Base-by-base conservation (phyloP, 306 rosid species). In the Acacia crassicarpa region DNA sequence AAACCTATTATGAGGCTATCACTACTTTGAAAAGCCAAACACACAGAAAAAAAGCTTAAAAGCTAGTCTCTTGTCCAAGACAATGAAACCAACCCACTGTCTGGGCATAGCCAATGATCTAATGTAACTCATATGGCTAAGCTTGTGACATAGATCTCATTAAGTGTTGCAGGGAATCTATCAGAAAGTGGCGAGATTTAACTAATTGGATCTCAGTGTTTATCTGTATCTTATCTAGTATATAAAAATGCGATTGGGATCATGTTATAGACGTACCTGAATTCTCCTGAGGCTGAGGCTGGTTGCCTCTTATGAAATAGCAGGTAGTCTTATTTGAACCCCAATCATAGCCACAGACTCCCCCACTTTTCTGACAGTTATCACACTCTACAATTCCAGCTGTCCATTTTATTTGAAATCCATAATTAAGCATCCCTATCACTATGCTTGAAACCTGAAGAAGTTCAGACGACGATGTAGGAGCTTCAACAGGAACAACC, bases 321-420 rank as follows among this genome's bases (percentile, higher is more conserved):
- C 67, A 62, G 67, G 17, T 13, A 35, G 91, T 3, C 72, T 77
- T 65, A 30, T n/a, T 65, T 63, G 19, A 67, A 15, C 0, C 1
- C 78, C 11, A 9, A n/a, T 89, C 84, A 86, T 86, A 83, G 53
- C 88, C 90, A 43, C 92, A 91, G 49, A 77, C 69, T 59, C 89
- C 82, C 4, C 19, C 79, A 8, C 71, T 65, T 10, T 0, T 51
- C 19, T 3, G 9, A 61, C 97, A 91, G 6, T 45, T 35, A 0
- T 2, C 59, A 72, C 97, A 91, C 13, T 54, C 79, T 46, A 3
- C 69, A 69, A 16, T 3, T 7, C 84, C 90, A 32, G 23, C 84
- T 81, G 71, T 77, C 84, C 86, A 85, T 40, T 14, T 71, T 75
- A 88, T 87, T 0, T 41, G 33, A 72, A 90, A 90, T 2, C 87